Conservation (phyloP, 345 rosid species). For the Sapria himalayana region DNA sequence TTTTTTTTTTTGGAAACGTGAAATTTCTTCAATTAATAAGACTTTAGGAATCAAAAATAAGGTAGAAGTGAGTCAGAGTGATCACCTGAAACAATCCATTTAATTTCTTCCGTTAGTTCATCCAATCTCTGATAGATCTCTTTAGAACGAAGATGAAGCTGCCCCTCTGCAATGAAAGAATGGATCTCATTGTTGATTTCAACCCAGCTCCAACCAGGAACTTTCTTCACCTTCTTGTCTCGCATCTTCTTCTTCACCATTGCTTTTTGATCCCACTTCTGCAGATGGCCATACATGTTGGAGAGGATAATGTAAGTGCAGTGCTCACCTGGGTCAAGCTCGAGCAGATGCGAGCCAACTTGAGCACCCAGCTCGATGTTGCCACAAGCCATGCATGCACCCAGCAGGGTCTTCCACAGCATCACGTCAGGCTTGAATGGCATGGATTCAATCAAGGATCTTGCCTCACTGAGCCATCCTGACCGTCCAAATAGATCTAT, state of each 20-base stretch:
- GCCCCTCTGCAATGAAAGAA: slow-evolving; percentile 48
- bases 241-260: slow-evolving; percentile 42
- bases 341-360: slow-evolving; percentile 37
- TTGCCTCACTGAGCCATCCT: slow-evolving; percentile 29
- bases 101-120: slow-evolving; percentile 31
- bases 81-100: slow-evolving; percentile 15
- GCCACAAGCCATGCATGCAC: slow-evolving; percentile 52
- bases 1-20: too few species aligned
- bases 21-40: too few species aligned
- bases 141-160: slow-evolving; percentile 21
- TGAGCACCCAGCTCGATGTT: slow-evolving; percentile 40
- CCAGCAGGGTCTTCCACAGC: slow-evolving; percentile 58
- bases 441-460: slow-evolving; percentile 38
- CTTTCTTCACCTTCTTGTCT: slow-evolving; percentile 52
- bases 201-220: slow-evolving; percentile 79
- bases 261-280: slow-evolving; percentile 50
- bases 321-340: slow-evolving; percentile 54
- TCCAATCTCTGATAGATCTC: slow-evolving; percentile 26
- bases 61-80: slow-evolving; percentile 4
- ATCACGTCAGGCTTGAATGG: slow-evolving; percentile 41
- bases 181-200: slow-evolving; percentile 37
- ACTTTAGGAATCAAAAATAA: too few species aligned
- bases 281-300: slow-evolving; percentile 40
- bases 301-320: slow-evolving; percentile 44
- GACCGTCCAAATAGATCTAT: slow-evolving; percentile 66